A percentile compares a stretch with the other conserved stretches of the same genome.
These are phyloP conservation scores for Melaleuca quinquenervia DNA, from an alignment of 345 rosid species.

Conservation along the genomic window DNA sequence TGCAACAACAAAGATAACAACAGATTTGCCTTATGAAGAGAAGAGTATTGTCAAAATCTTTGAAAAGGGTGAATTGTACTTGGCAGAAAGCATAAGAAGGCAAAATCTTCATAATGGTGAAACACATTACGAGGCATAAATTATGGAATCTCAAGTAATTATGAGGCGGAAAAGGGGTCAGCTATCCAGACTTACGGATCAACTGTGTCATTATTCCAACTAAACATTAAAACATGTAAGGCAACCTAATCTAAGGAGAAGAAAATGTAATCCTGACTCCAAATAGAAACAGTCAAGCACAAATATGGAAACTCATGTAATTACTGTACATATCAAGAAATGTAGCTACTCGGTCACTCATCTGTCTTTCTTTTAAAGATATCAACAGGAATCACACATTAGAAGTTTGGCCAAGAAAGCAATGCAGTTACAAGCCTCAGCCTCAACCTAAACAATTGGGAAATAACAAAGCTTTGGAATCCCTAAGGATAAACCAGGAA, in stretches of 20 bases:
- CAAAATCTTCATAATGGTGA: background rate
- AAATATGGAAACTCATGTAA: background rate
- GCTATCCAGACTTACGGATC: background rate
- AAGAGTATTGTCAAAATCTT: background rate
- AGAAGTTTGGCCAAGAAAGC: background rate
- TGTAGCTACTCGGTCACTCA: background rate
- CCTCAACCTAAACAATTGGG: background rate
- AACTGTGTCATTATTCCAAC: background rate
- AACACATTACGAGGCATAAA: background rate
- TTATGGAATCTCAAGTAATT: background rate
- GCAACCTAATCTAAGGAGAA: background rate
- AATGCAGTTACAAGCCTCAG: background rate
- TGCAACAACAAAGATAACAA: constrained; percentile 2
- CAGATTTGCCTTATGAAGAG: background rate
- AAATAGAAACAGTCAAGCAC: background rate
- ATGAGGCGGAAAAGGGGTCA: background rate
- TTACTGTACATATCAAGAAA: background rate
- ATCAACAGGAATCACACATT: background rate
- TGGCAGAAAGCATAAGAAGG: background rate
- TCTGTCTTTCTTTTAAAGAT: background rate
- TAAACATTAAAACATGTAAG: background rate
- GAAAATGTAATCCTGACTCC: background rate
- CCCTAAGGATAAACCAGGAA: background rate
- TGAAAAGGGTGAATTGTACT: background rate
- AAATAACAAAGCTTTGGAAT: background rate